Percentiles rank a stretch among this genome's conserved stretches.
These are phyloP conservation scores for Linum tenue DNA, from an alignment of 345 rosid species.

Conservation along the genomic window DNA sequence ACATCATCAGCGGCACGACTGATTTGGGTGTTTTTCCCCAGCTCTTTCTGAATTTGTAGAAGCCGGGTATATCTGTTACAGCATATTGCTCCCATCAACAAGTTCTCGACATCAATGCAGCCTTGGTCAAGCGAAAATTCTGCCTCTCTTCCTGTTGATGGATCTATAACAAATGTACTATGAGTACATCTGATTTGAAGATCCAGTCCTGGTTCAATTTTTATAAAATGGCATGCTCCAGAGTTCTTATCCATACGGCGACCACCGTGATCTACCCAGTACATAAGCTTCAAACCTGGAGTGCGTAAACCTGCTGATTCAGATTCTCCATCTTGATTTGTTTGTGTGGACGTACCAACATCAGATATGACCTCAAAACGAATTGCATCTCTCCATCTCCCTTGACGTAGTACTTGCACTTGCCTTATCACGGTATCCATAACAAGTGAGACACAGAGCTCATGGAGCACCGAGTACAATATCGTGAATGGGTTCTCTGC, in stretches of 20 bases:
- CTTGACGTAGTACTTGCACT: constrained; percentile 72
- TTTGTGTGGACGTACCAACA: constrained; percentile 37
- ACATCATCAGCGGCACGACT: constrained; percentile 62
- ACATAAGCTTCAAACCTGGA: constrained; percentile 81
- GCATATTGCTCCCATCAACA: constrained; percentile 76
- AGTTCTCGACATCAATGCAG: constrained; percentile 84
- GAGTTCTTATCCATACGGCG: constrained; percentile 59
- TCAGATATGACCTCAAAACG: constrained; percentile 79
- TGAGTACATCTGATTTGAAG: constrained; percentile 67
- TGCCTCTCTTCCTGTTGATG: constrained; percentile 71
- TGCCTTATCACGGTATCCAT: constrained; percentile 98
- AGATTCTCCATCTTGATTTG: constrained; percentile 72
- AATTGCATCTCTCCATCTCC: constrained; percentile 96
- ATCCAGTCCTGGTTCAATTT: constrained; percentile 86
- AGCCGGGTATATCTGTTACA: constrained; percentile 88
- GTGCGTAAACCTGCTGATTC: constrained; percentile 66
- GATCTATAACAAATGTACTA: constrained; percentile 79
- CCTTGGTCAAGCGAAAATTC: constrained; percentile 69
- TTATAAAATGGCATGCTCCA: constrained; percentile 55
- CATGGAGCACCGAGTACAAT: constrained; percentile 78
- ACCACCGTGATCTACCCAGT: constrained; percentile 84
- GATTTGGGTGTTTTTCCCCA: constrained; percentile 56
- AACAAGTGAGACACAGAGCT: constrained; percentile 71
- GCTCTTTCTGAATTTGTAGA: constrained; percentile 87
- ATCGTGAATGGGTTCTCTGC: constrained; percentile 74